Evolutionary conservation across 2,329 filamentous ascomycete genomes (phyloP), one percentile per base, ranked within the genome.

Genomic region (Aspergillus brasiliensis): DNA sequence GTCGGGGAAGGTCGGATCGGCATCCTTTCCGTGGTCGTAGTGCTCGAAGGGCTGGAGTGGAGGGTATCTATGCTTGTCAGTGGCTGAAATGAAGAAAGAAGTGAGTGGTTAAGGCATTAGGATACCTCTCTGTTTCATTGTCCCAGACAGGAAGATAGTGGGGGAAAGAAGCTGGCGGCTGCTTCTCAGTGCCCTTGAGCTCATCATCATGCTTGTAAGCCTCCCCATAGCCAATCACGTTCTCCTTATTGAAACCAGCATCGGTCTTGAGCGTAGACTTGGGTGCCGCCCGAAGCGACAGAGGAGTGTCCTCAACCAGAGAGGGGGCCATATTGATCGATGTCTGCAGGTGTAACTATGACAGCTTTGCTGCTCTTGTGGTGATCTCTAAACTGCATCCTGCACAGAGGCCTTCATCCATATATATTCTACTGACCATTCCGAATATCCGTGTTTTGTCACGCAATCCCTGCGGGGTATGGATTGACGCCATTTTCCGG

Each of bases 101-200:
- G 21, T 28, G 10, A 10, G 8, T 6, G 21, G 15, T 21, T 19
- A n/a, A 8, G 5, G 23, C 51, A n/a, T n/a, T n/a, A n/a, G n/a
- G n/a, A n/a, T 66, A 75, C 73, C 70, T 73, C 51, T 70, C 70
- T 17, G 74, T 84, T 63, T 86, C 81, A 42, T 82, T 80, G 69
- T 89, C 83, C 88, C 88, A 91, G 2, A 85, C 87, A 2, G 89
- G 89, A 8, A 92, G 83, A 72, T 93, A 93, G 70, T 91, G 81
- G 3, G 87, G 87, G 65, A 91, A 92, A 71, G 86, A 82, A 5
- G 84, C 83, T 8, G 84, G 81, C 15, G 82, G 77, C 65, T 84
- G 80, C 61, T 80, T 83, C 2, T 72, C 79, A 10, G 80, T 82
- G 3, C 84, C 84, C 52, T 84, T 77, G 38, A 84, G 65, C 64